Conservation (phyloP, 305 asterid genomes). For the Fraxinus platypoda region DNA sequence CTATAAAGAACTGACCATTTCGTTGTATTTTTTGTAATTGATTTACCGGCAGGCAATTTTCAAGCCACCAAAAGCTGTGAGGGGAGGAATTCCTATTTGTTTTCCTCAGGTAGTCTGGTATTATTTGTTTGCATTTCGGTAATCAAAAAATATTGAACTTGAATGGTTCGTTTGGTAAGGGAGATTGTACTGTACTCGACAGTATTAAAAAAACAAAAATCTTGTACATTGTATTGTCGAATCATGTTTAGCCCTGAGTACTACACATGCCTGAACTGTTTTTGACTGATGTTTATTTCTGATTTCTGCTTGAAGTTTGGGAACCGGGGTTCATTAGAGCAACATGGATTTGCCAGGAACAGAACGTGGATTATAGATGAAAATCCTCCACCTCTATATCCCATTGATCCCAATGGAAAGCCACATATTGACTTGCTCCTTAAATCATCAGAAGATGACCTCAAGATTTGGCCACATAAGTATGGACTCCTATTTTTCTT, state of each 20-base stretch:
- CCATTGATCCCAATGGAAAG: slow-evolving; percentile 42
- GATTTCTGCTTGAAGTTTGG: slow-evolving; percentile 48
- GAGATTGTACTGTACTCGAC: not conserved
- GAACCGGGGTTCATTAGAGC: slow-evolving; percentile 70
- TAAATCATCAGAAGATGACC: slow-evolving; percentile 68
- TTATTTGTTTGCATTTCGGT: not conserved
- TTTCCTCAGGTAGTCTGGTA: slow-evolving; percentile 58
- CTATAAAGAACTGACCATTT: not conserved
- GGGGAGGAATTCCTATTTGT: slow-evolving; percentile 87
- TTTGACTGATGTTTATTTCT: slow-evolving; percentile 9
- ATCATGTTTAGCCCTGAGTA: not conserved
- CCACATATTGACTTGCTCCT: slow-evolving; percentile 55
- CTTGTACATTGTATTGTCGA: not conserved
- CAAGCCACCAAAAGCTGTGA: slow-evolving; percentile 76
- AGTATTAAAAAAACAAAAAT: not conserved
- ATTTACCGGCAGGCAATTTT: slow-evolving; percentile 52
- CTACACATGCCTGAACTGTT: not conserved
- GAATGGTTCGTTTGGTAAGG: not conserved
- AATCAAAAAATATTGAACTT: slow-evolving; percentile 1
- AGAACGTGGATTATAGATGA: slow-evolving; percentile 62
- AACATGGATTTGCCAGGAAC: slow-evolving; percentile 80
- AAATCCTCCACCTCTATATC: slow-evolving; percentile 55
- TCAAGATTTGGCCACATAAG: slow-evolving; percentile 77
- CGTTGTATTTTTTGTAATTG: not conserved
- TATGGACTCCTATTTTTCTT: slow-evolving; percentile 14